Conservation (phyloP, 1,284 basidiomycete species). For the Puccinia brachypodii region DNA sequence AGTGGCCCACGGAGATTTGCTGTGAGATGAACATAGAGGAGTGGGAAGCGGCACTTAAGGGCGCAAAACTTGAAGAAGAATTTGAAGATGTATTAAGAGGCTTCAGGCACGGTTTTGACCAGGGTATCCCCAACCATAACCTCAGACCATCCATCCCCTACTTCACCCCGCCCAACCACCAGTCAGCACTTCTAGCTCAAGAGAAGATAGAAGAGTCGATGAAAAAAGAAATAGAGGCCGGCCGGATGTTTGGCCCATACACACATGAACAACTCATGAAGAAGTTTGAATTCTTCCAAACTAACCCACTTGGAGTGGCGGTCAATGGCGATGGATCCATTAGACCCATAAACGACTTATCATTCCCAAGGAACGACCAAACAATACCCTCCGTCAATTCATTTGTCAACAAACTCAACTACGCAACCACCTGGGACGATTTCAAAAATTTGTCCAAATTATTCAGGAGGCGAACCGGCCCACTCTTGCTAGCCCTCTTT, state of each 20-base stretch:
- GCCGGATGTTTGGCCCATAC: neutral
- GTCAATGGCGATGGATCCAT: neutral
- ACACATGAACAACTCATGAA: neutral
- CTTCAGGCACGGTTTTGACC: neutral
- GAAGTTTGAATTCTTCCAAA: neutral
- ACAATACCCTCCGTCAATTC: neutral
- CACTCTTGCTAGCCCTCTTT: too few relatives aligned
- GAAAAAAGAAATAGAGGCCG: neutral
- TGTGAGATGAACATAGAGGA: neutral
- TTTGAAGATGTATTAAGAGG: neutral
- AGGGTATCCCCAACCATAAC: neutral
- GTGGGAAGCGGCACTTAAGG: neutral
- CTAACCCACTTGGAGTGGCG: neutral
- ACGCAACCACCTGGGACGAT: neutral
- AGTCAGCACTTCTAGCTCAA: too few relatives aligned
- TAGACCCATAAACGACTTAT: neutral
- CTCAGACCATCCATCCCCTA: neutral
- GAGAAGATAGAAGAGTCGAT: neutral
- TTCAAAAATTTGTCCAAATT: neutral
- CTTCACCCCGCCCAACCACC: neutral
- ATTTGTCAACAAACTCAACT: neutral
- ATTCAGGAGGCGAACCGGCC: too few relatives aligned
- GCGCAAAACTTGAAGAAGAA: neutral
- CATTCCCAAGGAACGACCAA: neutral
- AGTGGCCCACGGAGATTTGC: neutral